These are phyloP conservation scores for Wallacemonas rigidus DNA, from an alignment of 208 protist genomes.

Conservation along the genomic window DNA sequence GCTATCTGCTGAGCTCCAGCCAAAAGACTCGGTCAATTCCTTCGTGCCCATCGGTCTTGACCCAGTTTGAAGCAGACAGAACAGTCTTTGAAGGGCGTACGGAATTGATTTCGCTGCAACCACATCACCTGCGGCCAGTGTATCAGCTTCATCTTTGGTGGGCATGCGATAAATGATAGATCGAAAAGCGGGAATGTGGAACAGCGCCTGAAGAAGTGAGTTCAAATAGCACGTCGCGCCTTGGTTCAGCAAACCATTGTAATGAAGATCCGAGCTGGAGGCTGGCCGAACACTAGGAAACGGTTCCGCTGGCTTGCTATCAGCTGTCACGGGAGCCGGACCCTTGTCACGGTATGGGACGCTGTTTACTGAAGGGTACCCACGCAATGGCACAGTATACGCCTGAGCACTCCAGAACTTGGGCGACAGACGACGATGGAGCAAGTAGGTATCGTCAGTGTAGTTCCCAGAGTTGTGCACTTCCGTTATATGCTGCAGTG, in stretches of 20 bases:
- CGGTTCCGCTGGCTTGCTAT: neutral
- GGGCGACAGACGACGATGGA: constrained; percentile 76
- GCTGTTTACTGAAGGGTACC: constrained; percentile 66
- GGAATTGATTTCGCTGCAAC: constrained; percentile 76
- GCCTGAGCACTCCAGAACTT: constrained; percentile 64
- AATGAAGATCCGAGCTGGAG: constrained; percentile 24
- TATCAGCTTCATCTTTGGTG: constrained; percentile 75
- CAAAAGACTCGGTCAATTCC: constrained; percentile 93
- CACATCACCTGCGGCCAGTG: constrained; percentile 34
- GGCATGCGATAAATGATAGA: constrained; percentile 90
- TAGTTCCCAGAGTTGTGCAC: constrained; percentile 40
- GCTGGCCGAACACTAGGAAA: neutral
- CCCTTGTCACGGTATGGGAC: constrained; percentile 41
- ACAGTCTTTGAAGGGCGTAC: constrained; percentile 88
- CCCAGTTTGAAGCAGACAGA: constrained; percentile 83
- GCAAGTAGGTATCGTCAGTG: constrained; percentile 60
- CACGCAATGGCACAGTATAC: constrained; percentile 49
- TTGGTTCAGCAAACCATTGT: constrained; percentile 91
- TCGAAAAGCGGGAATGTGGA: constrained; percentile 88
- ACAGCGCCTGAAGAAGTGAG: constrained; percentile 90
- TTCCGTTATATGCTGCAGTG: constrained; percentile 79
- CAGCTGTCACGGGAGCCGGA: neutral
- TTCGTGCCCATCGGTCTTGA: constrained; percentile 72
- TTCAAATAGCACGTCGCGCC: constrained; percentile 94
- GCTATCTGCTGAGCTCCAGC: constrained; percentile 86